Conservation (phyloP, 192 early-diverging fungal species). For the Dissophora globulifera region DNA sequence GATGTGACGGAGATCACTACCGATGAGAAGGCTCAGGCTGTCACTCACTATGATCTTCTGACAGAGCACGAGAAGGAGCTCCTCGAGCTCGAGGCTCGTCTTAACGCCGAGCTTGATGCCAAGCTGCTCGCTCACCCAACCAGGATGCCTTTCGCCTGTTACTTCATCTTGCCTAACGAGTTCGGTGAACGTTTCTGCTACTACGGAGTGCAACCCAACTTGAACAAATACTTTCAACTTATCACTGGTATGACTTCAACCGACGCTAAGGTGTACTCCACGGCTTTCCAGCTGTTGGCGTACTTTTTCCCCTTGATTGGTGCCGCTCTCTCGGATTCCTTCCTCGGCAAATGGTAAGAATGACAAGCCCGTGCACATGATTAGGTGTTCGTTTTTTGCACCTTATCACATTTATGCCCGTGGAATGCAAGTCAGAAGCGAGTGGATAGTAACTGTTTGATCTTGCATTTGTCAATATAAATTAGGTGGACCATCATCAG, state of each 20-base stretch:
- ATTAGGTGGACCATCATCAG: conserved; percentile 55
- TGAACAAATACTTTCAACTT: conserved; percentile 54
- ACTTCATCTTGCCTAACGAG: conserved; percentile 65
- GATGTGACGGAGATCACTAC: conserved; percentile 7
- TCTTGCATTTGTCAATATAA: neutral
- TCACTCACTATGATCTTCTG: conserved; percentile 25
- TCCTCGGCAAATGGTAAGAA: conserved; percentile 69
- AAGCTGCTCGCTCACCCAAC: conserved; percentile 61
- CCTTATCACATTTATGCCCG: neutral
- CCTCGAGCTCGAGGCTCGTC: conserved; percentile 57
- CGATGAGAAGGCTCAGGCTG: conserved; percentile 7
- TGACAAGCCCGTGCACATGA: conserved; percentile 43
- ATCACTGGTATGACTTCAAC: conserved; percentile 44
- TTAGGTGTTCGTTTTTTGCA: too few relatives aligned
- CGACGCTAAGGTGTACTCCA: conserved; percentile 38
- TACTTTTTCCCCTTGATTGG: conserved; percentile 72
- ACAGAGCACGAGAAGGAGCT: conserved; percentile 48
- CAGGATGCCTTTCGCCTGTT: conserved; percentile 55
- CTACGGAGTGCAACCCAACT: conserved; percentile 68
- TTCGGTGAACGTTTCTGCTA: conserved; percentile 65
- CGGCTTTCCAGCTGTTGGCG: conserved; percentile 59
- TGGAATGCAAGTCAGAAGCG: too few relatives aligned
- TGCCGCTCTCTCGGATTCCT: conserved; percentile 70
- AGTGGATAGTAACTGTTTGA: too few relatives aligned
- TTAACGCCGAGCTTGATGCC: conserved; percentile 63